Percentiles rank a stretch among this genome's conserved stretches.
These are phyloP conservation scores for Strigomonas culicis DNA, from an alignment of 208 protist species.

Conservation along the genomic window DNA sequence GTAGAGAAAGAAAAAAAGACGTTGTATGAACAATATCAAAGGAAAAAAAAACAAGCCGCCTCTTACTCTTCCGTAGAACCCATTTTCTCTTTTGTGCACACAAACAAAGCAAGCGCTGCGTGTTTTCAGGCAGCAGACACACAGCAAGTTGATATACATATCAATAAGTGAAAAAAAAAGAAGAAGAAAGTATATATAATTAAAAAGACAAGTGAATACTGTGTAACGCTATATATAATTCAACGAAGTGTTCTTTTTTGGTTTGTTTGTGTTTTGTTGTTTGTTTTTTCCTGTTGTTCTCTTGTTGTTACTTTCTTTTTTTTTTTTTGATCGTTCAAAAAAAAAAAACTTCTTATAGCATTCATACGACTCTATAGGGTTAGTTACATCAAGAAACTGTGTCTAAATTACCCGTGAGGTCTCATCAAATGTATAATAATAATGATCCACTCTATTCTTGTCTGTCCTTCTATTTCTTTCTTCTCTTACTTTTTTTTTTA, in stretches of 20 bases:
- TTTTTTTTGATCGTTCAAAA: too few species aligned
- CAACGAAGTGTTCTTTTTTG: neutral
- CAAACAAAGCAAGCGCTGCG: neutral
- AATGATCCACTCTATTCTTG: neutral
- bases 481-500: slow-evolving; percentile 2
- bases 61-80: neutral
- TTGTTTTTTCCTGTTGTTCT: neutral
- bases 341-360: neutral
- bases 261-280: slow-evolving; percentile 1
- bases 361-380: neutral
- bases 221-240: neutral
- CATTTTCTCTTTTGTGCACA: neutral
- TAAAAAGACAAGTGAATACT: neutral
- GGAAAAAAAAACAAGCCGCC: neutral
- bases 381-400: neutral
- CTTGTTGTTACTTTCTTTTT: slow-evolving; percentile 1
- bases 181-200: neutral
- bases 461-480: neutral
- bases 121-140: neutral
- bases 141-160: neutral
- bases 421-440: neutral
- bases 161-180: neutral
- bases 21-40: neutral
- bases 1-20: neutral
- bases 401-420: neutral